phyloP scores from a whole-genome alignment of 2,329 filamentous ascomycete genomes.

The Stachybotrys chartarum region DNA sequence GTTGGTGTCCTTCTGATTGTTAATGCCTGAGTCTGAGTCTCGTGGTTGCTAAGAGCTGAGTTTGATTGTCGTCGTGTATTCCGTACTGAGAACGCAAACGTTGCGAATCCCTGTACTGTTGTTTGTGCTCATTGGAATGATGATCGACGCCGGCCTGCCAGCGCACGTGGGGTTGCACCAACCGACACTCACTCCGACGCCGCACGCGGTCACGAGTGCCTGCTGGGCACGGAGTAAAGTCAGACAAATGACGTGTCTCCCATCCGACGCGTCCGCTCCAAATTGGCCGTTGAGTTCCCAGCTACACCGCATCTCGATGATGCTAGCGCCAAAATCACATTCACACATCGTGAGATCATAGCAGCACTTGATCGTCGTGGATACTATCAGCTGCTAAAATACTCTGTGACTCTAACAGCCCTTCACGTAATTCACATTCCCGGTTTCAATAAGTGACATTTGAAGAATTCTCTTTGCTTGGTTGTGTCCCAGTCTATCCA shows the following conservation, averaged over 20 bases:
- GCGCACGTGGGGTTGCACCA: background rate
- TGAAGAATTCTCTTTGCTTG: too few relatives aligned
- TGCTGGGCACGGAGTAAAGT: background rate
- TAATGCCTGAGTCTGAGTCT: background rate
- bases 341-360: too few relatives aligned
- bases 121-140: background rate
- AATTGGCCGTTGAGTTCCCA: too few relatives aligned
- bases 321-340: too few relatives aligned
- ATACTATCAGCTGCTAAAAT: too few relatives aligned
- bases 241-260: background rate
- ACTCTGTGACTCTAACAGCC: too few relatives aligned
- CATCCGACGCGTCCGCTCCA: background rate
- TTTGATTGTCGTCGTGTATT: background rate
- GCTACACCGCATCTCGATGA: too few relatives aligned
- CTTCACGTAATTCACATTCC: too few relatives aligned
- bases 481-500: too few relatives aligned
- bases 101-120: too few relatives aligned
- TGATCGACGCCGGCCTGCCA: background rate
- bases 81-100: background rate
- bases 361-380: too few relatives aligned
- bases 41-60: background rate
- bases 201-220: background rate
- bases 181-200: background rate
- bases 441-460: too few relatives aligned
- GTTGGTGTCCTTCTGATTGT: background rate